Evolutionary conservation across 768 basidiomycete species (phyloP), one percentile per base, ranked within the genome.

Genomic region (Leucosporidium scottii): DNA sequence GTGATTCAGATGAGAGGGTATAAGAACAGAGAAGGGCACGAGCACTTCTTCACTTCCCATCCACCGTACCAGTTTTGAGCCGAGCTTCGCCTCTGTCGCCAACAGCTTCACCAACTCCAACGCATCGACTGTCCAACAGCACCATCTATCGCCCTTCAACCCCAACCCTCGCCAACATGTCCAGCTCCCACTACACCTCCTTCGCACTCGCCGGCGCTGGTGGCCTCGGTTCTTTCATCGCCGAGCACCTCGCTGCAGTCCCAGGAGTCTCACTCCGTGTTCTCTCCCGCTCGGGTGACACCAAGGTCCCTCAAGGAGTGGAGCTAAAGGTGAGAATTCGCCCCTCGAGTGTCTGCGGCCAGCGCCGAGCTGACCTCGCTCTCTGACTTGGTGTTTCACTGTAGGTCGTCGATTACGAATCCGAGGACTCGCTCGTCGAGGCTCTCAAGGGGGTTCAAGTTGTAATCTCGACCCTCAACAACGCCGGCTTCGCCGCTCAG

Each of bases 131-230:
- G 10, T 10, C 34, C 34, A 34, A 10, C 34, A 34, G 34, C 34
- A 34, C 34, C 34, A 34, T 4, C 34, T 34, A 4, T 34, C 34
- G 10, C 39, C 15, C 39, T 15, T 44, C 39, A 44, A 5, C 34
- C 34, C 12, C 34, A 36, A 5, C 34, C 34, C 12, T 36, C 34
- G 21, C 48, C 10, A 53, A 7, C 30, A 67, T 62, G 61, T 39
- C n/a, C n/a, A n/a, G n/a, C n/a, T n/a, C 66, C 25, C 28, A 25
- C 23, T 61, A 53, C 54, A 61, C 59, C 23, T 51, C 60, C 9
- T 65, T 71, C 61, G 70, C 62, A 21, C 48, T 71, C 70, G 62
- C 60, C 36, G 70, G 70, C 2, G 59, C 59, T 2, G 70, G 70
- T 62, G 47, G 21, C n/a, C 51, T 71, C 27, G 70, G 70, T 1